phyloP scores from a whole-genome alignment of 2,329 filamentous ascomycete species.

The Xylariaceae sp. region DNA sequence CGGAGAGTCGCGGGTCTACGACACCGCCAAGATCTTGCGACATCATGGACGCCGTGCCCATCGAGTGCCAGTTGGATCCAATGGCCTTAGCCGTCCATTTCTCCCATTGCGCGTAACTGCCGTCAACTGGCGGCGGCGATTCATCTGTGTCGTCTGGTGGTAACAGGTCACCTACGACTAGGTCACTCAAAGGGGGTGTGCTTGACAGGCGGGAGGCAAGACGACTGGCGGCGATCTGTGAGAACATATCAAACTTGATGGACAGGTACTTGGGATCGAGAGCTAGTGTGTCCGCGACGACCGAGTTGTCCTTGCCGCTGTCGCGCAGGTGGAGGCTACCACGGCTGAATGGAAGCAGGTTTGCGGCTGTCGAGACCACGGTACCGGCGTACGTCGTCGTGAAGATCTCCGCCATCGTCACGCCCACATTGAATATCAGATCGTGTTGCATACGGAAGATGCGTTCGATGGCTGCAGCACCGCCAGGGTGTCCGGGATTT shows the following conservation, averaged over 20 bases:
- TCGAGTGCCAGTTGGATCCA: neutral
- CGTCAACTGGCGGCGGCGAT: neutral
- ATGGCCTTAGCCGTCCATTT: neutral
- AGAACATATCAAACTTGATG: slow-evolving; percentile 33
- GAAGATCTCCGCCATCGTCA: slow-evolving; percentile 10
- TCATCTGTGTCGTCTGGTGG: slow-evolving; percentile 7
- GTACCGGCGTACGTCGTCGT: slow-evolving; percentile 1
- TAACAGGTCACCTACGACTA: neutral
- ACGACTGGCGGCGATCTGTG: slow-evolving; percentile 32
- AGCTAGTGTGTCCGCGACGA: neutral
- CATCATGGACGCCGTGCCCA: neutral
- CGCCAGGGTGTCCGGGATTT: slow-evolving; percentile 8
- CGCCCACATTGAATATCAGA: slow-evolving; percentile 9
- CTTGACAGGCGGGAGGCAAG: slow-evolving; percentile 18
- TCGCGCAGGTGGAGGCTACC: slow-evolving; percentile 10
- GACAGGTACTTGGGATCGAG: slow-evolving; percentile 41
- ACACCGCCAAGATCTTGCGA: neutral
- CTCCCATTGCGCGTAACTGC: neutral
- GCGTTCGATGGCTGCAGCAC: slow-evolving; percentile 7
- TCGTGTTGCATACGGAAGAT: slow-evolving; percentile 15
- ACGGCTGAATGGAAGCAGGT: slow-evolving; percentile 12
- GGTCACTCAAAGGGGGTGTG: neutral
- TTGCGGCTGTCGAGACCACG: neutral
- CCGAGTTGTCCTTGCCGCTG: neutral
- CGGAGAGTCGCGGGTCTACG: neutral